Conservation (phyloP, 2,329 filamentous ascomycete genomes). For the Arthroderma sp. region DNA sequence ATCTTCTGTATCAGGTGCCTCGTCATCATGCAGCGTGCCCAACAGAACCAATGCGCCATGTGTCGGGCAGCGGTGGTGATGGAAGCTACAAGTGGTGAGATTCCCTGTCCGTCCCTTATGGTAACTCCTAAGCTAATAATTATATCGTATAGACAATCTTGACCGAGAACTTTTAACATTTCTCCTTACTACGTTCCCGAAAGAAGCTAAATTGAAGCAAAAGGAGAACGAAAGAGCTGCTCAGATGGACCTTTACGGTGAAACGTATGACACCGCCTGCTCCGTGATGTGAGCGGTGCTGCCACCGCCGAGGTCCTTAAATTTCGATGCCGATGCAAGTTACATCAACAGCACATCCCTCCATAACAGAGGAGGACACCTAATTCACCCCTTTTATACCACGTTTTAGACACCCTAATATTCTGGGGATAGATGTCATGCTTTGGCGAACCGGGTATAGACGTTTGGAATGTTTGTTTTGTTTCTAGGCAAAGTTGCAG, state of each 20-base stretch:
- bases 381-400: too few relatives aligned
- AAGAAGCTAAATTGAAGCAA: slow-evolving; percentile 3
- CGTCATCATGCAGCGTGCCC: slow-evolving; percentile 61
- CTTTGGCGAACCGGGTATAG: too few relatives aligned
- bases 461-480: too few relatives aligned
- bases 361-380: not conserved
- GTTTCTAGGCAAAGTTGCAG: too few relatives aligned
- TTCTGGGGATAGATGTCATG: too few relatives aligned
- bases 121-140: not conserved
- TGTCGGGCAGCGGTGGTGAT: slow-evolving; percentile 62
- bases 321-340: not conserved
- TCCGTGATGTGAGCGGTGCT: slow-evolving; percentile 9
- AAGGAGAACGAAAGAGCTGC: slow-evolving; percentile 59
- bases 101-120: not conserved
- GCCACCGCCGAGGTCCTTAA: not conserved
- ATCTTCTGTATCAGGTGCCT: slow-evolving; percentile 76
- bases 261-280: slow-evolving; percentile 41
- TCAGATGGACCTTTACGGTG: slow-evolving; percentile 59
- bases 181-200: slow-evolving; percentile 43
- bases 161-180: slow-evolving; percentile 56
- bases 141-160: slow-evolving; percentile 43
- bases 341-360: not conserved
- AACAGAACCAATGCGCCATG: slow-evolving; percentile 57
- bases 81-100: slow-evolving; percentile 51
- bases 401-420: too few relatives aligned